phyloP scores from a whole-genome alignment of 805 yeast genomes.

The Ogataea trehalophila region DNA sequence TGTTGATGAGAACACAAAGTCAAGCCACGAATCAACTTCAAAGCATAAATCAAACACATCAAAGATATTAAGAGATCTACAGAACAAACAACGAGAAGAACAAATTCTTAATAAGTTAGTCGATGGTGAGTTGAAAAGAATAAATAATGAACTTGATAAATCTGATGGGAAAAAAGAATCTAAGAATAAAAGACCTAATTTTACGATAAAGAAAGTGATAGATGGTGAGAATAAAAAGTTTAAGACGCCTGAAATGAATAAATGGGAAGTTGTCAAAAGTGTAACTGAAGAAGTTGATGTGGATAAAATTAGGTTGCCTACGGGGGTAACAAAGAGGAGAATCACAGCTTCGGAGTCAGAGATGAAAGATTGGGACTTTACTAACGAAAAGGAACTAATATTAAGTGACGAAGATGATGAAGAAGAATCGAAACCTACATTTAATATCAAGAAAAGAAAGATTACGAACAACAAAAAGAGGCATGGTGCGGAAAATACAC shows the following conservation, averaged over 20 bases:
- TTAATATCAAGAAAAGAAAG: conserved; percentile 17
- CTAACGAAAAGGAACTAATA: conserved; percentile 10
- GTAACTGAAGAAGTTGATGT: conserved; percentile 4
- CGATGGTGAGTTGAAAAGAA: conserved; percentile 10
- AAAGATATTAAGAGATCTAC: conserved; percentile 23
- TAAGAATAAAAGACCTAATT: background rate
- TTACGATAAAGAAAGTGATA: conserved; percentile 2
- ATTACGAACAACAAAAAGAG: conserved; percentile 1
- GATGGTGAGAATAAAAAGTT: background rate
- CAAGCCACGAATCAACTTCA: conserved; percentile 30
- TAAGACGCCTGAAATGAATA: conserved; percentile 3
- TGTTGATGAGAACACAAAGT: conserved; percentile 31
- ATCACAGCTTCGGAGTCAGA: conserved; percentile 20
- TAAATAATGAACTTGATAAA: background rate
- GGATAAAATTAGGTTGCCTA: background rate
- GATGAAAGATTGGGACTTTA: conserved; percentile 25
- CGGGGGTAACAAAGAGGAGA: conserved; percentile 5
- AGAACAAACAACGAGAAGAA: conserved; percentile 16
- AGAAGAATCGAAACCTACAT: conserved; percentile 1
- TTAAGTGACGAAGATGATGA: conserved; percentile 1
- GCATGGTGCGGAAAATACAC: background rate
- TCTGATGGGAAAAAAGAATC: background rate
- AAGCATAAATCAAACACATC: conserved; percentile 26
- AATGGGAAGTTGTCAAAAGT: conserved; percentile 5
- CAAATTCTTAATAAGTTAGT: conserved; percentile 9